Conservation (phyloP, 805 yeast species). For the Starmerella apis region DNA sequence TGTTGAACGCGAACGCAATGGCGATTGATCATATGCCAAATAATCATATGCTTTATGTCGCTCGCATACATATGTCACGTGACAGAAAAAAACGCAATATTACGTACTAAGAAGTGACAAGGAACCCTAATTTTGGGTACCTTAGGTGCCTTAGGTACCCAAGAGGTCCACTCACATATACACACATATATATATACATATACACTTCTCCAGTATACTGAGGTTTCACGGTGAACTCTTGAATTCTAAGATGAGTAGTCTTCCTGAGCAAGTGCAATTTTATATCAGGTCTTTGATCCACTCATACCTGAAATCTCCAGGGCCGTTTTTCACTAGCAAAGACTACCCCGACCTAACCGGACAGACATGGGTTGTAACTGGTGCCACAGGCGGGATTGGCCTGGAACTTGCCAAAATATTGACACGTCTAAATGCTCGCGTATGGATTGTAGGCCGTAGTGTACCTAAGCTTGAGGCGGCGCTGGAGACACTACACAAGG, state of each 20-base stretch:
- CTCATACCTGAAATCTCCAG: not conserved
- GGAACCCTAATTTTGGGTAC: too few relatives aligned
- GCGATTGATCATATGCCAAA: too few relatives aligned
- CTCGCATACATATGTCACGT: too few relatives aligned
- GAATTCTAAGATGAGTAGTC: not conserved
- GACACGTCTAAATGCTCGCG: slow-evolving; percentile 28
- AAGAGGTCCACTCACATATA: too few relatives aligned
- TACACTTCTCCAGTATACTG: too few relatives aligned
- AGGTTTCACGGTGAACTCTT: not conserved
- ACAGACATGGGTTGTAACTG: slow-evolving; percentile 29
- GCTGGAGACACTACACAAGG: slow-evolving; percentile 27
- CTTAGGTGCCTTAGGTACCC: too few relatives aligned
- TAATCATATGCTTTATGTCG: too few relatives aligned
- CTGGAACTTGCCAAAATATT: slow-evolving; percentile 13
- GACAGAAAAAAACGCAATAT: too few relatives aligned
- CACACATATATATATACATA: too few relatives aligned
- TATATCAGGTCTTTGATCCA: not conserved
- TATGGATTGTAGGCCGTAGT: slow-evolving; percentile 35
- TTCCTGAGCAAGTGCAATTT: not conserved
- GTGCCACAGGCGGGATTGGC: slow-evolving; percentile 26
- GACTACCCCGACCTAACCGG: slow-evolving; percentile 31
- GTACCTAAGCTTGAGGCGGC: slow-evolving; percentile 30
- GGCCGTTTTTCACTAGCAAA: slow-evolving; percentile 9
- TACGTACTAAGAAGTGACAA: too few relatives aligned
- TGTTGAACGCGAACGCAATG: too few relatives aligned